Base-by-base conservation (phyloP, 257 asterid species). In the Ocimum tenuiflorum region DNA sequence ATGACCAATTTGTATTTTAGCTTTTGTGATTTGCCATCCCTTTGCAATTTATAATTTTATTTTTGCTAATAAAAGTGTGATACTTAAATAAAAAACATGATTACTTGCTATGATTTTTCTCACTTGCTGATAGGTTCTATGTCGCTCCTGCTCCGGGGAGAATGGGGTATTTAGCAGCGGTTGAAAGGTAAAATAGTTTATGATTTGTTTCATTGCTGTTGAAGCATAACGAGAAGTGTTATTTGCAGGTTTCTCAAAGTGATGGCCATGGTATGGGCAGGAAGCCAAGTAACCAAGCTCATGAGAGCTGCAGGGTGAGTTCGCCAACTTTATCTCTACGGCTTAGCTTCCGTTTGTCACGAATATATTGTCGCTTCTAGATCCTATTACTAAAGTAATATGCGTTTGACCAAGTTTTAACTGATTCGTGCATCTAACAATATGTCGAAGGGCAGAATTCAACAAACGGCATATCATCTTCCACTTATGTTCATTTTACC, bases 221-320 rank as follows among this genome's bases (percentile, higher is more conserved):
- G 57, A 52, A 60, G 46, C 66, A 19, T 70, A 47, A 38, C 42
- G 35, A 73, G 65, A 59, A 6, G 29, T 18, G 10, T 23, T 22
- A 42, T 86, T 70, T 80, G 77, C 87, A 88, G 98, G 83, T 89
- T 91, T 73, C 78, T 91, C 51, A 91, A 89, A 76, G 80, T 87
- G 73, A 70, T 91, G 91, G 98, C 89, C 75, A 87, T 91, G 96
- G 98, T 91, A 61, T 91, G 96, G 98, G 98, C 98, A 53, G 95
- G 98, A 59, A 91, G 98, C 80, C 98, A 91, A 83, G 96, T 88
- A 52, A 91, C 98, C 10, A 91, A 91, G 81, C 81, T 89, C 67
- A 38, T 79, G n/a, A 73, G 95, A 78, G 98, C 98, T 69, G 98
- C 88, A 70, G 96, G 98, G 96, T 91, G 78, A 83, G 91, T 73